phyloP scores from a whole-genome alignment of 305 asterid genomes.

The Fraxinus baroniana region DNA sequence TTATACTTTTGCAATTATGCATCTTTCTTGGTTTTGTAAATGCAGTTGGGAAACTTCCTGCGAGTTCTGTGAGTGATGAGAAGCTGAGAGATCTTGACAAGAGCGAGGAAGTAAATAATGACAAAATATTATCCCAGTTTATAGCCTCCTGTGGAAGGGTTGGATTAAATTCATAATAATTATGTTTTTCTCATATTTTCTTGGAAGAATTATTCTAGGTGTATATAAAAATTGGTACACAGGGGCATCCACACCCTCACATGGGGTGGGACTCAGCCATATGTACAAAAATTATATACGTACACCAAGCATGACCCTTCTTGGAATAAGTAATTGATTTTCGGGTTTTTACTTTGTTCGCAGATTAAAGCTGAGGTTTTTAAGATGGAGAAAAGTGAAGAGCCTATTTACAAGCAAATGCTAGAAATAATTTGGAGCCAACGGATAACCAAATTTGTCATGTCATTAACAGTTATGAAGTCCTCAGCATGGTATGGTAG shows the following conservation, averaged over 20 bases:
- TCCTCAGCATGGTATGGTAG: slow-evolving; percentile 59
- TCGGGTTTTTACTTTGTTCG: not conserved
- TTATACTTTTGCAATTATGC: not conserved
- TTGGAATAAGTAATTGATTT: not conserved
- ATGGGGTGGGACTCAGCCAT: too few relatives aligned
- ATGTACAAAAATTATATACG: too few relatives aligned
- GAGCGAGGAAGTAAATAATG: slow-evolving; percentile 47
- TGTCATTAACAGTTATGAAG: slow-evolving; percentile 56
- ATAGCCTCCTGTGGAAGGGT: slow-evolving; percentile 65
- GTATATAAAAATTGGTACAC: too few relatives aligned
- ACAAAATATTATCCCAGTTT: slow-evolving; percentile 45
- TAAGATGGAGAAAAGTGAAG: slow-evolving; percentile 45
- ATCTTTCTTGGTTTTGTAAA: not conserved
- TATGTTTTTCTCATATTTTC: not conserved
- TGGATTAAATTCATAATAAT: not conserved
- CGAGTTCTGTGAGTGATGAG: slow-evolving; percentile 54
- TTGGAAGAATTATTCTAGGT: too few relatives aligned
- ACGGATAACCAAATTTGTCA: slow-evolving; percentile 50
- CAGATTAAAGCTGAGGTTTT: slow-evolving; percentile 56
- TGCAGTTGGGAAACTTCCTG: slow-evolving; percentile 66
- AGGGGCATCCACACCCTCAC: too few relatives aligned
- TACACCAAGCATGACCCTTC: too few relatives aligned
- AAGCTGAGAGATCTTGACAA: slow-evolving; percentile 53
- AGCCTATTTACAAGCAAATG: slow-evolving; percentile 43
- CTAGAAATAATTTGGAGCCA: slow-evolving; percentile 42